A percentile compares a stretch with the other conserved stretches of the same genome.
Evolutionary conservation across 495 filamentous ascomycete species (phyloP).

Genomic region (Rostrohypoxylon terebratum): DNA sequence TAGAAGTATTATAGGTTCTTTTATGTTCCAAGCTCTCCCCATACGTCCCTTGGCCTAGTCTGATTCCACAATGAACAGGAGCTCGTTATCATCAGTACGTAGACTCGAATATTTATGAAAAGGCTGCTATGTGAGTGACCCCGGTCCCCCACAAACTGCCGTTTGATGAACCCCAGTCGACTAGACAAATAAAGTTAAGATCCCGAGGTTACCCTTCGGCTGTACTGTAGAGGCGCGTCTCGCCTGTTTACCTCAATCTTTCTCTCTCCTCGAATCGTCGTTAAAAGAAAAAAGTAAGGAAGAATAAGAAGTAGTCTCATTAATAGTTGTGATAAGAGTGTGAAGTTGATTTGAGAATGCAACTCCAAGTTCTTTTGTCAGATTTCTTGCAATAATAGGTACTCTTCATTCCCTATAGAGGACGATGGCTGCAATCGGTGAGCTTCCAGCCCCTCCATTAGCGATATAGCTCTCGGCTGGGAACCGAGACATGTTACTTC

Average conservation of each 20-base stretch:
- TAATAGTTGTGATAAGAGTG: conserved; percentile 14
- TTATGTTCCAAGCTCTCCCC: not conserved
- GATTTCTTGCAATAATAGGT: conserved; percentile 9
- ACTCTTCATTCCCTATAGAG: conserved; percentile 13
- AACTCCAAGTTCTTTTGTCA: conserved; percentile 16
- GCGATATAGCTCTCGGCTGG: not conserved
- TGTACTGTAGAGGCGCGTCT: conserved; percentile 34
- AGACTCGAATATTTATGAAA: not conserved
- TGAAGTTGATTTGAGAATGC: conserved; percentile 32
- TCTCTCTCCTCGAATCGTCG: conserved; percentile 1
- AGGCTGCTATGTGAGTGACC: not conserved
- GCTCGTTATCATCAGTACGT: not conserved
- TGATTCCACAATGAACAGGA: conserved; percentile 10
- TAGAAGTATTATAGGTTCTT: not conserved
- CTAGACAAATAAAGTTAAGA: conserved; percentile 28
- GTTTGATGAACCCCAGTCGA: conserved; percentile 31
- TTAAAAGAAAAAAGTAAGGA: no score
- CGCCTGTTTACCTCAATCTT: not conserved
- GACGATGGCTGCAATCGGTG: conserved; percentile 49
- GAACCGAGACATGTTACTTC: conserved; percentile 18
- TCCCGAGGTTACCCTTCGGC: conserved; percentile 46
- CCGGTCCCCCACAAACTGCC: conserved; percentile 48
- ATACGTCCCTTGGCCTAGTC: not conserved
- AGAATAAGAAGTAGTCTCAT: conserved; percentile 20
- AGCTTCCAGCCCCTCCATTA: conserved; percentile 18